Evolutionary conservation across 768 basidiomycete species (phyloP).

Genomic region (Boletus pseudopeckii): DNA sequence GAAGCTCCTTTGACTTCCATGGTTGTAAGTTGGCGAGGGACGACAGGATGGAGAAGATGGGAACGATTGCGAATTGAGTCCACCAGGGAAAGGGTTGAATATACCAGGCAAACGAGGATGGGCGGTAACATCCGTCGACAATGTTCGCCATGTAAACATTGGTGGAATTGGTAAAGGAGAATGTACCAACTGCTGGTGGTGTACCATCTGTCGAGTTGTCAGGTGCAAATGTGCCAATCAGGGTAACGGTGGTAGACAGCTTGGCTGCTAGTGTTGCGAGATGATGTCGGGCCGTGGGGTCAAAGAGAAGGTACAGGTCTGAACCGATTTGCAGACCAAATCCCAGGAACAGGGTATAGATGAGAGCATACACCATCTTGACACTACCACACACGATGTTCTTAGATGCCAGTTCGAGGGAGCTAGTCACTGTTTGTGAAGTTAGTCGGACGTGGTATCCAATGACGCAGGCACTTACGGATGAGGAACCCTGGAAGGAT

Average conservation of each 20-base stretch:
- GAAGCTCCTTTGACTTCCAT: slow-evolving; percentile 62
- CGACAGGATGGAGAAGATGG: slow-evolving; percentile 65
- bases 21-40: slow-evolving; percentile 81
- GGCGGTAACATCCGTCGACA: slow-evolving; percentile 69
- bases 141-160: slow-evolving; percentile 46
- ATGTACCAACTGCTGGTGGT: slow-evolving; percentile 54
- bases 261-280: slow-evolving; percentile 53
- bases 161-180: slow-evolving; percentile 60
- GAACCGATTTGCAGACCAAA: slow-evolving; percentile 84
- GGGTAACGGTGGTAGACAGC: slow-evolving; percentile 44
- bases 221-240: slow-evolving; percentile 67
- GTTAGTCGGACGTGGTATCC: slow-evolving; percentile 1
- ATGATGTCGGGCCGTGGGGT: slow-evolving; percentile 49
- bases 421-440: slow-evolving; percentile 61
- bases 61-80: slow-evolving; percentile 74
- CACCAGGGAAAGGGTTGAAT: slow-evolving; percentile 79
- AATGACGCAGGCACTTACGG: slow-evolving; percentile 40
- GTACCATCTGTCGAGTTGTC: slow-evolving; percentile 46
- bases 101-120: slow-evolving; percentile 64
- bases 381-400: slow-evolving; percentile 83
- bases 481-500: slow-evolving; percentile 90
- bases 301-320: slow-evolving; percentile 73
- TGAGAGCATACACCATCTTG: slow-evolving; percentile 86
- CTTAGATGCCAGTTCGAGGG: slow-evolving; percentile 79
- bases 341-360: slow-evolving; percentile 81